Evolutionary conservation across 2,329 filamentous ascomycete genomes (phyloP).

Genomic region (Boeremia exigua): DNA sequence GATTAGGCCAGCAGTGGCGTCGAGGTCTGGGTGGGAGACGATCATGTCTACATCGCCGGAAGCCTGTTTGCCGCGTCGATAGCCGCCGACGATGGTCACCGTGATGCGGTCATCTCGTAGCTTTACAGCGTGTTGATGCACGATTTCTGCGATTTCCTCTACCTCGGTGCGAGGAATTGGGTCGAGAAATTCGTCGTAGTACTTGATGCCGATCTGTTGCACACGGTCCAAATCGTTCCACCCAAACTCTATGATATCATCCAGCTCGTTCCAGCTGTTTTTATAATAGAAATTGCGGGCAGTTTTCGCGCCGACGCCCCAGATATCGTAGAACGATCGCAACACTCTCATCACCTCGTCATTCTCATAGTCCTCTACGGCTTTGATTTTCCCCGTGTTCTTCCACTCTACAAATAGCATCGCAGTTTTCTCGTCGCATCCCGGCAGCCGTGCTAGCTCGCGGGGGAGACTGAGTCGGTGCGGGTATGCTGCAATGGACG

Average conservation of each 20-base stretch:
- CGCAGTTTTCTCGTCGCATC: constrained; percentile 81
- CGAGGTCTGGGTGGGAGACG: constrained; percentile 76
- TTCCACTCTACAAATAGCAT: constrained; percentile 79
- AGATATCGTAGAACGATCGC: constrained; percentile 79
- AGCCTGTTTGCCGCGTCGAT: constrained; percentile 75
- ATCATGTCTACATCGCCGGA: constrained; percentile 88
- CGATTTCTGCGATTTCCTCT: constrained; percentile 67
- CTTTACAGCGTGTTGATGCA: constrained; percentile 70
- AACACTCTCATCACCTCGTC: constrained; percentile 71
- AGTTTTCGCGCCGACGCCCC: constrained; percentile 86
- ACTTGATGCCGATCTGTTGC: constrained; percentile 94
- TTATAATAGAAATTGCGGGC: constrained; percentile 81
- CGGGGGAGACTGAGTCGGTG: constrained; percentile 55
- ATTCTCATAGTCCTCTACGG: constrained; percentile 67
- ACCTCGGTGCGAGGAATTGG: constrained; percentile 77
- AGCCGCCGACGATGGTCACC: constrained; percentile 76
- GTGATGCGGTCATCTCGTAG: constrained; percentile 64
- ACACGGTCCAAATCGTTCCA: constrained; percentile 77
- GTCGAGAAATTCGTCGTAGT: constrained; percentile 80
- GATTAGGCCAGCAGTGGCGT: constrained; percentile 72
- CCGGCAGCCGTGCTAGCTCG: constrained; percentile 66
- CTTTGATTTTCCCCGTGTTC: constrained; percentile 65
- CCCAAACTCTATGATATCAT: constrained; percentile 83
- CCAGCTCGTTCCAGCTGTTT: constrained; percentile 79
- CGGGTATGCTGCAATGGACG: constrained; percentile 82